Conservation (phyloP, 495 filamentous ascomycete genomes). For the Melanomma pulvis-pyrius region DNA sequence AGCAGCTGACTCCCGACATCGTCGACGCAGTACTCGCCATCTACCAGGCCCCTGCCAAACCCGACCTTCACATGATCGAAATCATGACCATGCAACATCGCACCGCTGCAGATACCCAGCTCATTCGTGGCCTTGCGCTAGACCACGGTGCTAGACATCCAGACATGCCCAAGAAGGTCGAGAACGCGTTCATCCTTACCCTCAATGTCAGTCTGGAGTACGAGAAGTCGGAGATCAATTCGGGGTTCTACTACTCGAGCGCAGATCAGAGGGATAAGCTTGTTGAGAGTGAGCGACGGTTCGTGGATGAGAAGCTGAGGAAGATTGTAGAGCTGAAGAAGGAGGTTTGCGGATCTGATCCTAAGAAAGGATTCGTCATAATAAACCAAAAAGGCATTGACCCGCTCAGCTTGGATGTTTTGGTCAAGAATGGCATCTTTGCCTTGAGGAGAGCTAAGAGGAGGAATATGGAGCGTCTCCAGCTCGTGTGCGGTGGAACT, state of each 20-base stretch:
- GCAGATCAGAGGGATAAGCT: slow-evolving; percentile 96
- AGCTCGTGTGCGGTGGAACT: slow-evolving; percentile 87
- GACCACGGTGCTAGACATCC: slow-evolving; percentile 97
- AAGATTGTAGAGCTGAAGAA: slow-evolving; percentile 99
- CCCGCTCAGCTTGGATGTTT: slow-evolving; percentile 88
- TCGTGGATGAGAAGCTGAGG: slow-evolving; percentile 94
- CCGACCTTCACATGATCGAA: slow-evolving; percentile 98
- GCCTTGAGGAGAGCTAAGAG: slow-evolving; percentile 93
- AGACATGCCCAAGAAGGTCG: slow-evolving; percentile 95
- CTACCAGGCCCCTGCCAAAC: slow-evolving; percentile 84
- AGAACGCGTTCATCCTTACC: slow-evolving; percentile 93
- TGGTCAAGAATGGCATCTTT: slow-evolving; percentile 97
- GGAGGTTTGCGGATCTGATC: slow-evolving; percentile 90
- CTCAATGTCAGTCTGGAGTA: slow-evolving; percentile 98
- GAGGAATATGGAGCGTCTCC: slow-evolving; percentile 97
- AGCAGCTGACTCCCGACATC: slow-evolving; percentile 89
- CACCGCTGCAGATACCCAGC: slow-evolving; percentile 90
- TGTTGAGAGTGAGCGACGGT: slow-evolving; percentile 93
- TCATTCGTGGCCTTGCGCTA: slow-evolving; percentile 88
- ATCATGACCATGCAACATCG: slow-evolving; percentile 99
- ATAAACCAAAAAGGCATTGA: slow-evolving; percentile 99
- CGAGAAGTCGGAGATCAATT: slow-evolving; percentile 99
- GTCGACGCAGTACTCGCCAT: slow-evolving; percentile 96
- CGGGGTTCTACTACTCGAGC: slow-evolving; percentile 96
- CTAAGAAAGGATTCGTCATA: slow-evolving; percentile 94